A percentile compares a stretch with the other conserved stretches of the same genome.
phyloP scores from a whole-genome alignment of 768 basidiomycete species.

The Psilocybe tampanensis region DNA sequence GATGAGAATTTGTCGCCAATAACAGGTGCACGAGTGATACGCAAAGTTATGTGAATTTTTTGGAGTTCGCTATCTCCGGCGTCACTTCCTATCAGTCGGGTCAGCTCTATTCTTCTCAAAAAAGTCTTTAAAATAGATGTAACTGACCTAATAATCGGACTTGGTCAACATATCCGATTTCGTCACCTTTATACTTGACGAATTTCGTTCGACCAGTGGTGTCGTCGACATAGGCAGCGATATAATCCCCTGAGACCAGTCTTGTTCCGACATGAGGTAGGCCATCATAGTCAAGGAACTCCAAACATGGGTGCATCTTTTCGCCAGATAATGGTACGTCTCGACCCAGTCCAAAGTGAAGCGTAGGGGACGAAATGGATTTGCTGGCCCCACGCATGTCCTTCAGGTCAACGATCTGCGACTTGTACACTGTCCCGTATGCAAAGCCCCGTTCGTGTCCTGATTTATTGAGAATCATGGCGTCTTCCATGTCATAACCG shows the following conservation, averaged over 20 bases:
- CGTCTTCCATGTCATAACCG: slow-evolving; percentile 99
- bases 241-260: slow-evolving; percentile 71
- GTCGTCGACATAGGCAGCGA: slow-evolving; percentile 90
- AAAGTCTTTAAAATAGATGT: background rate
- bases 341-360: slow-evolving; percentile 89
- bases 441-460: slow-evolving; percentile 97
- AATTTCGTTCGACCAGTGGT: slow-evolving; percentile 79
- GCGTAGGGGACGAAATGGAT: slow-evolving; percentile 52
- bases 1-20: slow-evolving; percentile 99
- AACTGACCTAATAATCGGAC: slow-evolving; percentile 84
- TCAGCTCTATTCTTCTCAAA: slow-evolving; percentile 2
- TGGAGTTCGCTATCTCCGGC: slow-evolving; percentile 86
- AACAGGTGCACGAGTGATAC: slow-evolving; percentile 92
- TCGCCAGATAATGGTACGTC: slow-evolving; percentile 65
- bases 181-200: slow-evolving; percentile 97
- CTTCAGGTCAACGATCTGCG: slow-evolving; percentile 87
- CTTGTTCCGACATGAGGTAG: slow-evolving; percentile 77
- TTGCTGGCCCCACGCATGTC: slow-evolving; percentile 72
- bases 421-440: slow-evolving; percentile 96
- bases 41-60: slow-evolving; percentile 90
- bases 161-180: slow-evolving; percentile 85
- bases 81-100: slow-evolving; percentile 65
- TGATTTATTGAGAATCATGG: slow-evolving; percentile 99
- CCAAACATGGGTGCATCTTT: slow-evolving; percentile 38
- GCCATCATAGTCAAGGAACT: slow-evolving; percentile 80